A percentile compares a stretch with the other conserved stretches of the same genome.
These are phyloP conservation scores for Coemansia sp. DNA, from an alignment of 192 early-diverging fungal species.

Conservation along the genomic window DNA sequence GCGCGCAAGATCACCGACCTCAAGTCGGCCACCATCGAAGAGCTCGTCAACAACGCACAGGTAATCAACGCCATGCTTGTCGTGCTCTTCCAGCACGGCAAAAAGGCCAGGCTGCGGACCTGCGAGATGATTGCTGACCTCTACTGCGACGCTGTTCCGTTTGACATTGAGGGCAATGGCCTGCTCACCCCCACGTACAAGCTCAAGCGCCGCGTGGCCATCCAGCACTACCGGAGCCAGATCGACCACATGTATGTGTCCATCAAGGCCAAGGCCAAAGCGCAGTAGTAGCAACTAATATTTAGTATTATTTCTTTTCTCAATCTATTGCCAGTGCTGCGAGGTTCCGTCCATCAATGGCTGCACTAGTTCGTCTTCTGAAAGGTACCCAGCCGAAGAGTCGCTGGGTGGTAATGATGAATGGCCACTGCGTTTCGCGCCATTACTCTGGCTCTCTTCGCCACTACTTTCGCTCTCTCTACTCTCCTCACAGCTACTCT, in stretches of 20 bases:
- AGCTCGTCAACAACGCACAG: slow-evolving; percentile 42
- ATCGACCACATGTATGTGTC: slow-evolving; percentile 66
- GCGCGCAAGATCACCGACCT: slow-evolving; percentile 39
- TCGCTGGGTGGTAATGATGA: background rate
- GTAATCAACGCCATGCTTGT: slow-evolving; percentile 61
- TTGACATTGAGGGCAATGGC: slow-evolving; percentile 73
- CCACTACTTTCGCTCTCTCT: slow-evolving; percentile 1
- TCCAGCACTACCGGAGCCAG: slow-evolving; percentile 58
- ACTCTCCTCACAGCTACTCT: too few relatives aligned
- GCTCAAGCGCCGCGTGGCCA: slow-evolving; percentile 72
- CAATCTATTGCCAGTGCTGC: slow-evolving; percentile 34
- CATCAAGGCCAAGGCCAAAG: slow-evolving; percentile 11
- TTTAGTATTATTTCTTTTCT: background rate
- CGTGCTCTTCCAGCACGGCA: slow-evolving; percentile 59
- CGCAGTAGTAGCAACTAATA: background rate
- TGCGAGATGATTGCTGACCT: slow-evolving; percentile 78
- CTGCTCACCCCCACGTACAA: slow-evolving; percentile 89
- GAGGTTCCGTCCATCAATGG: slow-evolving; percentile 41
- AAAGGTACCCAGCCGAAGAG: background rate
- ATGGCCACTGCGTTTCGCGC: background rate
- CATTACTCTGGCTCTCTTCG: slow-evolving; percentile 10
- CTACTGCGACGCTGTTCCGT: slow-evolving; percentile 62
- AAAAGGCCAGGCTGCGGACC: slow-evolving; percentile 68
- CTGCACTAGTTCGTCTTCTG: slow-evolving; percentile 8
- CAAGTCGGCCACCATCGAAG: slow-evolving; percentile 17